A percentile compares a stretch with the other conserved stretches of the same genome.
Conservation (phyloP, 2,329 filamentous ascomycete species). For the Penicillium sp. region DNA sequence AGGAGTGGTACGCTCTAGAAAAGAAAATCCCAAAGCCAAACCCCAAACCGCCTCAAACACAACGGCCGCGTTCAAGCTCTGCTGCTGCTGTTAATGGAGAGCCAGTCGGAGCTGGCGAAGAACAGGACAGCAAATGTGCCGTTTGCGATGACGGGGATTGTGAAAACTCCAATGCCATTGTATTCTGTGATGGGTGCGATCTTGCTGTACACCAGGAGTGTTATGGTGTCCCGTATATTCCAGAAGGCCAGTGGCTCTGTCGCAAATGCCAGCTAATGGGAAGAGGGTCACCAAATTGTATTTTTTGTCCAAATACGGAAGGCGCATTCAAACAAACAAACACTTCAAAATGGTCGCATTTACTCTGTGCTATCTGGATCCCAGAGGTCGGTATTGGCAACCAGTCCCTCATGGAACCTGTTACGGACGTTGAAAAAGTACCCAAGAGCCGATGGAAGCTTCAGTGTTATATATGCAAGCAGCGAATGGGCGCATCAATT, state of each 20-base stretch:
- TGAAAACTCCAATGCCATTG: slow-evolving; percentile 98
- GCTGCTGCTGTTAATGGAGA: slow-evolving; percentile 95
- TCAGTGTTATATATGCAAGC: slow-evolving; percentile 92
- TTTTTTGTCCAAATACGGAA: slow-evolving; percentile 96
- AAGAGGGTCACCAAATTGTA: slow-evolving; percentile 86
- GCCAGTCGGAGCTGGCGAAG: slow-evolving; percentile 72
- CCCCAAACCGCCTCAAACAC: slow-evolving; percentile 91
- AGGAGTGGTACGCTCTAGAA: slow-evolving; percentile 95
- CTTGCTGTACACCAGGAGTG: slow-evolving; percentile 97
- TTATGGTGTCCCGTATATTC: slow-evolving; percentile 97
- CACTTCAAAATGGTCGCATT: slow-evolving; percentile 91
- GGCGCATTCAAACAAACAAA: slow-evolving; percentile 98
- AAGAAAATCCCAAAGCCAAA: slow-evolving; percentile 96
- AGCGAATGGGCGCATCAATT: slow-evolving; percentile 97
- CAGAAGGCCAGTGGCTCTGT: slow-evolving; percentile 97
- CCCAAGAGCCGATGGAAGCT: slow-evolving; percentile 92
- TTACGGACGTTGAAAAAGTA: slow-evolving; percentile 97
- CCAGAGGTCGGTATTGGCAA: slow-evolving; percentile 95
- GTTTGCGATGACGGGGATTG: slow-evolving; percentile 99
- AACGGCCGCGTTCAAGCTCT: slow-evolving; percentile 86
- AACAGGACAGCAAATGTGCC: slow-evolving; percentile 94
- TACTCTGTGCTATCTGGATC: slow-evolving; percentile 97
- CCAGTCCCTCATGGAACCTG: slow-evolving; percentile 95
- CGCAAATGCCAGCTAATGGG: slow-evolving; percentile 95
- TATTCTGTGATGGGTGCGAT: slow-evolving; percentile 98